Percentiles rank a stretch among this genome's conserved stretches.
phyloP scores from a whole-genome alignment of 495 filamentous ascomycete species.

The Platismatia glauca region DNA sequence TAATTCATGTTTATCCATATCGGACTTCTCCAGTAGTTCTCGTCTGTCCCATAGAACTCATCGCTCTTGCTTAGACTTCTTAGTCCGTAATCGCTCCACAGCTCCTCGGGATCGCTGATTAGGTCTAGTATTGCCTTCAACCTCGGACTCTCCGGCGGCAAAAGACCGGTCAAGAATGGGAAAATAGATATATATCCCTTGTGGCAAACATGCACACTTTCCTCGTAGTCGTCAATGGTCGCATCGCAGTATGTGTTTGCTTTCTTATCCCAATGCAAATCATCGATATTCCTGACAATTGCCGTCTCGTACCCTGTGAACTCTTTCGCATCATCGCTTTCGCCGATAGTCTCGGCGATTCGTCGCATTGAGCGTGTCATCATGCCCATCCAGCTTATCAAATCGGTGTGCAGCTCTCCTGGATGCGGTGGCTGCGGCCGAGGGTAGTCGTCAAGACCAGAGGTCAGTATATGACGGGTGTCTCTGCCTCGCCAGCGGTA shows the following conservation, averaged over 20 bases:
- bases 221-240: conserved; percentile 91
- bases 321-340: conserved; percentile 63
- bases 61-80: conserved; percentile 80
- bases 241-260: conserved; percentile 85
- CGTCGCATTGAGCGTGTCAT: conserved; percentile 75
- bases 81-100: conserved; percentile 81
- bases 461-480: conserved; percentile 76
- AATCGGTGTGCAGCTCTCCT: conserved; percentile 90
- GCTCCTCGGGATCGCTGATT: conserved; percentile 68
- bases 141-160: conserved; percentile 61
- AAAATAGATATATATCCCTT: conserved; percentile 94
- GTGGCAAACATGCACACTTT: conserved; percentile 77
- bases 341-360: conserved; percentile 62
- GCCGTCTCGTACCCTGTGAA: conserved; percentile 65
- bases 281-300: conserved; percentile 81
- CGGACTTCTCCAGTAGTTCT: conserved; percentile 96
- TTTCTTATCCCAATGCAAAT: conserved; percentile 81
- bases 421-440: conserved; percentile 93
- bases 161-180: conserved; percentile 77
- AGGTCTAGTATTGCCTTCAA: conserved; percentile 62
- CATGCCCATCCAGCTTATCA: conserved; percentile 94
- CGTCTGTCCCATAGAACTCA: conserved; percentile 73
- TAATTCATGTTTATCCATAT: conserved; percentile 99
- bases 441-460: conserved; percentile 92
- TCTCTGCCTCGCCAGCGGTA: conserved; percentile 96